Evolutionary conservation across 164 flowering plant genomes (phyloP), one percentile per base, ranked within the genome.

Genomic region (Piper longum): DNA sequence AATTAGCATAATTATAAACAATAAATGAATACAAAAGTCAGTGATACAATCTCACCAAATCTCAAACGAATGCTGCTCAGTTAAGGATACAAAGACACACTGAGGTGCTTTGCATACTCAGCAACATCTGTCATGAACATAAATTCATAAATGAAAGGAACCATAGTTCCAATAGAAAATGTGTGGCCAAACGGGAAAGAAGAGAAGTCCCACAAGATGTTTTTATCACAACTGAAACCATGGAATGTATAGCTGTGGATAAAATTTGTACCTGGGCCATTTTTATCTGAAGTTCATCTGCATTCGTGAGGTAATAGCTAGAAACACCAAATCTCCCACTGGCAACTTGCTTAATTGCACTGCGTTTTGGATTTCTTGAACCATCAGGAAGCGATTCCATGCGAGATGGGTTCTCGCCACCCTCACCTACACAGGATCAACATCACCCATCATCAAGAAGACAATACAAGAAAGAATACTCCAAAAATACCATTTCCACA

Each of bases 321-420:
- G 96, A 86, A 71, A 95, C 99, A 52, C 99, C 99, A 74, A 95
- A 95, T 76, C 99, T 87, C 42, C 98, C 99, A 85, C 99, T 95
- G 6, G 99, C 99, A 67, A 95, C 96, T 75, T 95, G 99, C 85
- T 95, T 95, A 68, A 91, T 95, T 7, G 98, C 80, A 78, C 99
- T 95, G 69, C 99, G 82, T 74, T 77, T 89, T n/a, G 99, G 96
- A 69, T 95, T 95, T 82, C 62, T 85, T 58, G 96, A 83, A 70
- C 99, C 99, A 84, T 89, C 86, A 18, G 88, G 75, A 77, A 95
- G 95, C 62, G 96, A 84, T 70, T 85, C 96, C 90, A 95, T 75
- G 40, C 98, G 93, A 71, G 96, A 87, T 65, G 99, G 98, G 61
- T 87, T 83, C 75, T 95, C 99, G 64, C 99, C 99, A 72, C 99